These are phyloP conservation scores for Paramecium biaurelia DNA, from an alignment of 73 alveolate genomes.

Conservation along the genomic window DNA sequence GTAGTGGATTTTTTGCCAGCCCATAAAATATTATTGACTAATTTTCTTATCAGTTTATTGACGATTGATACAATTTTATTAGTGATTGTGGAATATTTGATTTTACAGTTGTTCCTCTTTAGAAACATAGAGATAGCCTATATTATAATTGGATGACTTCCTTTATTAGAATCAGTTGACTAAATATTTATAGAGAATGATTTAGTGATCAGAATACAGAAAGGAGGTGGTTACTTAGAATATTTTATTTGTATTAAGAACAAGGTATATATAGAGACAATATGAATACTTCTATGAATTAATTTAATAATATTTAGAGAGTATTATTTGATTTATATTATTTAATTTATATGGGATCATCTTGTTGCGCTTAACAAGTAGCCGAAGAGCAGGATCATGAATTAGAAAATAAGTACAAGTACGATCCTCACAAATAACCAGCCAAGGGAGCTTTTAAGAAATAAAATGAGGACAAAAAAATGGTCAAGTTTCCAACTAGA, in stretches of 20 bases:
- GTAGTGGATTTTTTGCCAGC: too few species aligned
- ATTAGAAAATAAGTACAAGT: background rate
- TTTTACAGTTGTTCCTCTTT: background rate
- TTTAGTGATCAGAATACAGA: background rate
- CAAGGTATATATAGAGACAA: background rate
- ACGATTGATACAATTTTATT: too few species aligned
- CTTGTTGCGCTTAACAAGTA: constrained; percentile 34
- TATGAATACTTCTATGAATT: background rate
- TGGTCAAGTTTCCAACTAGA: constrained; percentile 47
- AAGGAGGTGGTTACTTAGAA: background rate
- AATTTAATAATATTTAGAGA: background rate
- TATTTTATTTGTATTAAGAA: background rate
- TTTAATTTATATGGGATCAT: constrained; percentile 26
- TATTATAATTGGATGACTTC: too few species aligned
- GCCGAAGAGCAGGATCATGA: background rate
- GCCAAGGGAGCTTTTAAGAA: constrained; percentile 33
- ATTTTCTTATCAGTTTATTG: background rate
- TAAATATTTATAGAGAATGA: background rate
- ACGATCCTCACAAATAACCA: constrained; percentile 45
- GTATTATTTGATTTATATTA: constrained; percentile 9
- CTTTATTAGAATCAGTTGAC: background rate
- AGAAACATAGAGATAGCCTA: background rate
- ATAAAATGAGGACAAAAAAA: constrained; percentile 29
- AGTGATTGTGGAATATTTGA: background rate
- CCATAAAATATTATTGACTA: background rate